Percentiles rank a stretch among this genome's conserved stretches.
These are phyloP conservation scores for Artomyces pyxidatus DNA, from an alignment of 768 basidiomycete genomes.

Conservation along the genomic window DNA sequence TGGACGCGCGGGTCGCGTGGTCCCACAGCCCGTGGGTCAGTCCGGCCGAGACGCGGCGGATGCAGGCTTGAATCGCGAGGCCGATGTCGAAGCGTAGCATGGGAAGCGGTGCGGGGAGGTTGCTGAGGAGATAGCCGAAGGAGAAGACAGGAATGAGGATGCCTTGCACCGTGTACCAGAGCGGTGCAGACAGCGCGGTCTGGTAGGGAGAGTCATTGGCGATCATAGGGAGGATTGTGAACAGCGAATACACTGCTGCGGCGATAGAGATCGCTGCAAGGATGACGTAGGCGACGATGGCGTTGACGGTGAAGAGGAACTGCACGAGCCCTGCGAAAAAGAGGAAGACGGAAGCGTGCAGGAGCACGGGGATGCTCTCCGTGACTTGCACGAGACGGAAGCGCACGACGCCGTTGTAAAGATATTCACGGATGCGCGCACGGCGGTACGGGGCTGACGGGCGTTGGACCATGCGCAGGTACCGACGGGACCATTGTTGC, in stretches of 20 bases:
- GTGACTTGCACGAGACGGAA: slow-evolving; percentile 7
- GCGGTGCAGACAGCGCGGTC: slow-evolving; percentile 7
- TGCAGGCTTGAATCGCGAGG: too few relatives aligned
- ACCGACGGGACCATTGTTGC: slow-evolving; percentile 12
- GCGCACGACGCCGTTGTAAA: slow-evolving; percentile 6
- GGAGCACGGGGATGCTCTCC: slow-evolving; percentile 12
- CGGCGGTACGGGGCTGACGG: slow-evolving; percentile 7
- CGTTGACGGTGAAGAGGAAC: slow-evolving; percentile 9
- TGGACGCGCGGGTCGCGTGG: neutral
- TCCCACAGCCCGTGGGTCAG: neutral
- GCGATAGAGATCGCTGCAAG: neutral
- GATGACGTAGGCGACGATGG: slow-evolving; percentile 4
- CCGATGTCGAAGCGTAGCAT: too few relatives aligned
- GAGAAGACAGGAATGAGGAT: neutral
- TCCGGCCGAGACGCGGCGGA: neutral
- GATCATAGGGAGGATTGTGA: slow-evolving; percentile 9
- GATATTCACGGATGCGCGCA: slow-evolving; percentile 10
- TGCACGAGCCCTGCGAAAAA: slow-evolving; percentile 10
- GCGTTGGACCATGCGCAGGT: slow-evolving; percentile 4
- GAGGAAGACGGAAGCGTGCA: slow-evolving; percentile 11
- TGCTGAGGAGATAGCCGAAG: neutral
- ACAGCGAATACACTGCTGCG: slow-evolving; percentile 1
- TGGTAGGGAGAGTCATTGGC: slow-evolving; percentile 7
- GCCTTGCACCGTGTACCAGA: neutral
- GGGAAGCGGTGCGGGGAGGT: too few relatives aligned